Conservation (phyloP, 805 yeast species). For the Tetrapisispora pingtungensis region DNA sequence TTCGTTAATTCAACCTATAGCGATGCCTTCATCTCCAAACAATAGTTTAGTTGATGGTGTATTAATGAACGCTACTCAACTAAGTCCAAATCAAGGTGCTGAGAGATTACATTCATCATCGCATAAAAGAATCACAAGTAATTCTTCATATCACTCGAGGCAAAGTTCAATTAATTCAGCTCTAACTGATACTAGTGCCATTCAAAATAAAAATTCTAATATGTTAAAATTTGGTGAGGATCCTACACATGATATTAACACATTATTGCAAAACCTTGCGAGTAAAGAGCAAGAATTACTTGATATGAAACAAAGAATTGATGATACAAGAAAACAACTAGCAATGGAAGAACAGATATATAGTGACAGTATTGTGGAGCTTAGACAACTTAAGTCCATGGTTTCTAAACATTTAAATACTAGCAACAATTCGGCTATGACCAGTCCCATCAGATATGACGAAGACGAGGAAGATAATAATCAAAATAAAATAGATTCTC, state of each 20-base stretch:
- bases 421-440: not conserved
- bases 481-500: not conserved
- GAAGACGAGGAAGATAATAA: no score
- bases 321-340: slow-evolving; percentile 36
- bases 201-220: slow-evolving; percentile 1
- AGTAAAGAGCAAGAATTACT: slow-evolving; percentile 58
- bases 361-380: slow-evolving; percentile 31
- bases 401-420: slow-evolving; percentile 21
- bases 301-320: slow-evolving; percentile 50
- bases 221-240: not conserved
- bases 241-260: slow-evolving; percentile 34
- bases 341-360: slow-evolving; percentile 43
- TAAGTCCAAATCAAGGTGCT: not conserved
- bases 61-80: not conserved
- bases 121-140: slow-evolving; percentile 9
- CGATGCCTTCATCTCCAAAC: slow-evolving; percentile 10
- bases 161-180: slow-evolving; percentile 9
- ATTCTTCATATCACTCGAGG: slow-evolving; percentile 14
- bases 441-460: not conserved
- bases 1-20: slow-evolving; percentile 23
- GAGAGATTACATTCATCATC: not conserved
- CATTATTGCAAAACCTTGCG: slow-evolving; percentile 51
- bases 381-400: slow-evolving; percentile 27
- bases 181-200: slow-evolving; percentile 3
- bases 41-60: not conserved